Base-by-base conservation (phyloP, 345 rosid species). In the Lenwebbia sp. region DNA sequence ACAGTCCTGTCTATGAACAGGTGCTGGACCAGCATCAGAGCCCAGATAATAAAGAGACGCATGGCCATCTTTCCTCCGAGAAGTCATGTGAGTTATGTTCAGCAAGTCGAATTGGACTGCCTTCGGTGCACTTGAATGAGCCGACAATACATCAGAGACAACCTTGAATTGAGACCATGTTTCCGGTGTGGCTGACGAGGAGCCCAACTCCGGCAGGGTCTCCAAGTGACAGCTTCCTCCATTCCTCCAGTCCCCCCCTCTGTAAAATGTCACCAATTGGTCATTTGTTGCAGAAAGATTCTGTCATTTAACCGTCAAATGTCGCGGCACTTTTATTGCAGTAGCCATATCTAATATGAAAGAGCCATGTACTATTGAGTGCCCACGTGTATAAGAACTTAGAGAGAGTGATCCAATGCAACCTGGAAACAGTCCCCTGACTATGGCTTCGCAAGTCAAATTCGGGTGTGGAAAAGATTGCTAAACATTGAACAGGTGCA, bases 211-310 rank as follows among this genome's bases (percentile, higher is more conserved):
- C 9, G 99, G 99, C 51, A 97, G 89, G 33, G 94, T 93, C 91
- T 96, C 99, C 91, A 91, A 82, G 88, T 97, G 96, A 90, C 99
- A 97, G 78, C 90, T 92, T 88, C 99, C 99, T 40, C 98, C 96
- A 0, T 89, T 93, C 88, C 85, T 96, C 99, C 99, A 96, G 89
- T 95, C 96, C 14, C 99, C 99, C 25, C 98, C 99, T 70, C 99
- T 96, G 94, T 54, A 28, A 87, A 82, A 13, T 4, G 37, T 74
- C 47, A 70, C 26, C 81, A 70, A 70, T 4, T 4, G 26, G 81
- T 70, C 81, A 37, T 70, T 70, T 33, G 7, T 37, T 19, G 47
- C 47, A 10, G 26, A 37, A 37, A 70, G 13, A 70, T 9, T 70
- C 26, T 2, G 12, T 70, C 33, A 19, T 70, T 21, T 9, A 19